Evolutionary conservation across 768 basidiomycete species (phyloP).

Genomic region (Termitomyces sp.): DNA sequence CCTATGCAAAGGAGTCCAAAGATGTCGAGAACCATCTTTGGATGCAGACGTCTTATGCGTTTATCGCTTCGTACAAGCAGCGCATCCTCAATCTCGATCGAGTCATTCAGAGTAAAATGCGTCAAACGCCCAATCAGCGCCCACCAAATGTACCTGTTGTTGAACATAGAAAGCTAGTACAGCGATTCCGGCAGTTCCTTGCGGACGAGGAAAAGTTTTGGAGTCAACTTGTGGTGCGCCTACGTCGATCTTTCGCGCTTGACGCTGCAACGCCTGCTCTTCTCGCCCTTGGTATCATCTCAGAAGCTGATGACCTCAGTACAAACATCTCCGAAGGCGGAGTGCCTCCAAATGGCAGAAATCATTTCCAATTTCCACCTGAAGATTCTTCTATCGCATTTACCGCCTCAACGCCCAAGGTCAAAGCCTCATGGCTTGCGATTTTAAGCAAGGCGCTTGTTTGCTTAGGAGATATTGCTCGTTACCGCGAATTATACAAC

Average conservation of each 20-base stretch:
- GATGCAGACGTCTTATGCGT: slow-evolving; percentile 88
- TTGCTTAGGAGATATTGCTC: slow-evolving; percentile 89
- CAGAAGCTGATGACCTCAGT: slow-evolving; percentile 29
- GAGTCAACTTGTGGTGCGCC: slow-evolving; percentile 69
- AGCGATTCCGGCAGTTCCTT: slow-evolving; percentile 87
- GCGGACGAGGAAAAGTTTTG: slow-evolving; percentile 91
- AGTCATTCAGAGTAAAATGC: slow-evolving; percentile 34
- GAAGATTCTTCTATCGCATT: slow-evolving; percentile 37
- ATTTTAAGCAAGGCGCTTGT: slow-evolving; percentile 85
- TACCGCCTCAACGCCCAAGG: slow-evolving; percentile 36
- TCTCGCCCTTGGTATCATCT: slow-evolving; percentile 47
- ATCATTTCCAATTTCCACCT: slow-evolving; percentile 60
- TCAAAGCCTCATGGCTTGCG: slow-evolving; percentile 61
- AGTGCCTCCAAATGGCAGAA: slow-evolving; percentile 35
- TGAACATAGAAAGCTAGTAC: slow-evolving; percentile 80
- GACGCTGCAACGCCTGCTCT: slow-evolving; percentile 58
- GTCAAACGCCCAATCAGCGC: slow-evolving; percentile 41
- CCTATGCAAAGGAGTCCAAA: slow-evolving; percentile 66
- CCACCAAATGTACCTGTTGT: slow-evolving; percentile 36
- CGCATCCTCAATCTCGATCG: slow-evolving; percentile 65
- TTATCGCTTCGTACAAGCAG: slow-evolving; percentile 81
- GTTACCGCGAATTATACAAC: slow-evolving; percentile 89
- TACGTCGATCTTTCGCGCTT: slow-evolving; percentile 69
- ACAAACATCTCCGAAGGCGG: slow-evolving; percentile 16
- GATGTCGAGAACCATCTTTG: slow-evolving; percentile 82